These are phyloP conservation scores for Monosporascus cannonballus DNA, from an alignment of 2,329 filamentous ascomycete genomes.

Conservation along the genomic window DNA sequence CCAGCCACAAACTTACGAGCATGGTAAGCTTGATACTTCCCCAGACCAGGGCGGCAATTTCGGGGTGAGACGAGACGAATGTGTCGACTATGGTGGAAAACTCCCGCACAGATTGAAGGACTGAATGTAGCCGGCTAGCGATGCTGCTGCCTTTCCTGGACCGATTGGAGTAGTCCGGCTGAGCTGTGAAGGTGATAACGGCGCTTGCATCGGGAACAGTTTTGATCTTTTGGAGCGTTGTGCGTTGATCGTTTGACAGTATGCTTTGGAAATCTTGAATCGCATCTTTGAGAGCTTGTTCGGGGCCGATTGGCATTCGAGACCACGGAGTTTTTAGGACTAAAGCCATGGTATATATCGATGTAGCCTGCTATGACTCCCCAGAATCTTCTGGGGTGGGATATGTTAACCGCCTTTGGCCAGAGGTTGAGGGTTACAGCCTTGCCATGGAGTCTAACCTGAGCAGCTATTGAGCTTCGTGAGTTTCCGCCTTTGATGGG, in stretches of 20 bases:
- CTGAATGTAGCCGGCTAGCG: conserved; percentile 20
- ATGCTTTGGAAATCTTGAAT: conserved; percentile 2
- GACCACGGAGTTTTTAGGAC: too few relatives aligned
- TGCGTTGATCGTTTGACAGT: conserved; percentile 1
- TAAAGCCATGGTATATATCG: too few relatives aligned
- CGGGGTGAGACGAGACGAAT: conserved; percentile 29
- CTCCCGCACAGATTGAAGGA: conserved; percentile 31
- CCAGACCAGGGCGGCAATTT: conserved; percentile 35
- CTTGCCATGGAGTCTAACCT: too few relatives aligned
- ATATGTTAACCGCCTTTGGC: too few relatives aligned
- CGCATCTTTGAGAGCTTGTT: conserved; percentile 1
- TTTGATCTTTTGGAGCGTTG: conserved; percentile 4
- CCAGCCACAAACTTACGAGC: conserved; percentile 16
- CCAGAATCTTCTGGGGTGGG: too few relatives aligned
- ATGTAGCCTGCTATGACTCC: too few relatives aligned
- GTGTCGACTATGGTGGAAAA: conserved; percentile 30
- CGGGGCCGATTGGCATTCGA: too few relatives aligned
- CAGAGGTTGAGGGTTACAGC: too few relatives aligned
- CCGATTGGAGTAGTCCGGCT: conserved; percentile 18
- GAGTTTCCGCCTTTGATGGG: too few relatives aligned
- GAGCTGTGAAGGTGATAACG: conserved; percentile 26
- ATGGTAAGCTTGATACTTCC: conserved; percentile 35
- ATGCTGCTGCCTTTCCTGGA: conserved; percentile 19
- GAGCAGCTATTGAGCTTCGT: too few relatives aligned
- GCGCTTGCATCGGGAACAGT: conserved; percentile 20